Base-by-base conservation (phyloP, 139 green algal species). In the Chlamydomonas sp. region DNA sequence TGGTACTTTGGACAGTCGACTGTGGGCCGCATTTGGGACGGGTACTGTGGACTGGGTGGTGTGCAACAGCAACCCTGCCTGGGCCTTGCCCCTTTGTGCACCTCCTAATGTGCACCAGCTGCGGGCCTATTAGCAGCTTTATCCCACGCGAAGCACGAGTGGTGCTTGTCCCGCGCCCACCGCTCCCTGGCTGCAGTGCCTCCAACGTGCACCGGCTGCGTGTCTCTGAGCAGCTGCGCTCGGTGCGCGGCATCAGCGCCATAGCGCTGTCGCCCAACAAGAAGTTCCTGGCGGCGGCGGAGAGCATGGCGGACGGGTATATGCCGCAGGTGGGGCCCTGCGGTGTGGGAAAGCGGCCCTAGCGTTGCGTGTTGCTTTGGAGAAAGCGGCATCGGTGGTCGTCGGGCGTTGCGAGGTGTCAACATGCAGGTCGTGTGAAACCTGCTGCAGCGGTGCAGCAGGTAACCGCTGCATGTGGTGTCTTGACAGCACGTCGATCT, bases 191-290 rank as follows among this genome's bases (percentile, higher is more conserved):
- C 60, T 63, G 62, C 83, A 88, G 86, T 79, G 69, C 78, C 69
- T 86, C 78, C 0, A 62, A 86, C 64, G 78, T 72, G 18, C 61
- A 31, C 17, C 64, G 15, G 9, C 63, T 89, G 12, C 75, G 83
- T 62, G 15, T 90, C n/a, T 82, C 68, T 12, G 88, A 91, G 88
- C 88, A 78, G 20, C 80, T 81, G 15, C 68, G 66, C 12, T 18
- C 59, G 7, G 88, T 91, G 20, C 88, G 88, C 67, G 61, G 66
- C 83, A 89, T 91, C 88, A 89, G 20, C 5, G 88, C 88, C 63
- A 84, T 91, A 64, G 60, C 84, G 1, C 1, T 75, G 18, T 86
- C 84, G 8, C 63, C 69, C 67, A 87, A 91, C 69, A 67, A 69
- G 20, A 84, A 83, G 63, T 89, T 77, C 78, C 66, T 91, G 57